A percentile compares a stretch with the other conserved stretches of the same genome.
Evolutionary conservation across 306 rosid species (phyloP).

Genomic region (Cucurbita moschata): DNA sequence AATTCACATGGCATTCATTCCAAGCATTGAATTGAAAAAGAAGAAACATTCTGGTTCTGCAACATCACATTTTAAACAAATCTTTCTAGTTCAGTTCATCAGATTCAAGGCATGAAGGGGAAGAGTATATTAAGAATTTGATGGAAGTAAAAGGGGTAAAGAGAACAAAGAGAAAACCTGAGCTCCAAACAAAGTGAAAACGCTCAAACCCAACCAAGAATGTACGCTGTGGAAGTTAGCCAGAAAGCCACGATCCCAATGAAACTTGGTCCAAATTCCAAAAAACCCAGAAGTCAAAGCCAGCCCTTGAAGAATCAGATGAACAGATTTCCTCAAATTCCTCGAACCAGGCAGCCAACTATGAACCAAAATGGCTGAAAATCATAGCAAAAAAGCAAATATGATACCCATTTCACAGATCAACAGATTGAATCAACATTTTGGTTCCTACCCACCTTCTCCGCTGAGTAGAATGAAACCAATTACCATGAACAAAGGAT

Average conservation of each 20-base stretch:
- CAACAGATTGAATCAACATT: background rate
- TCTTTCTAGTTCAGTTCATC: background rate
- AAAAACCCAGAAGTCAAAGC: slow-evolving; percentile 60
- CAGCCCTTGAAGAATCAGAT: slow-evolving; percentile 74
- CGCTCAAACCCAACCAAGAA: slow-evolving; percentile 92
- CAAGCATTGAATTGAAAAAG: background rate
- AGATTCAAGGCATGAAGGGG: background rate
- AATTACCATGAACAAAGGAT: slow-evolving; percentile 81
- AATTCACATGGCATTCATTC: background rate
- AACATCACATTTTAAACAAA: background rate
- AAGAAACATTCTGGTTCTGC: background rate
- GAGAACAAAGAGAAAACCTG: slow-evolving; percentile 36
- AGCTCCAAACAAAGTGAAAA: slow-evolving; percentile 51
- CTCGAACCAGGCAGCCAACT: slow-evolving; percentile 80
- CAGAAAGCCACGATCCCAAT: slow-evolving; percentile 43
- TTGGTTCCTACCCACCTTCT: slow-evolving; percentile 42
- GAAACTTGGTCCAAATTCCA: slow-evolving; percentile 87
- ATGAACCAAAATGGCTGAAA: slow-evolving; percentile 61
- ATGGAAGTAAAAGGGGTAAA: background rate
- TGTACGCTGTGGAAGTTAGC: slow-evolving; percentile 78
- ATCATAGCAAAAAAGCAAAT: background rate
- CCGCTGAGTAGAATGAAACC: slow-evolving; percentile 79
- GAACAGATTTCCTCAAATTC: slow-evolving; percentile 61
- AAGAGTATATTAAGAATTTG: background rate
- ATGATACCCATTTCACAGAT: slow-evolving; percentile 4